Percentiles rank a stretch among this genome's conserved stretches.
These are phyloP conservation scores for Betula pendula DNA, from an alignment of 306 rosid species.

Conservation along the genomic window DNA sequence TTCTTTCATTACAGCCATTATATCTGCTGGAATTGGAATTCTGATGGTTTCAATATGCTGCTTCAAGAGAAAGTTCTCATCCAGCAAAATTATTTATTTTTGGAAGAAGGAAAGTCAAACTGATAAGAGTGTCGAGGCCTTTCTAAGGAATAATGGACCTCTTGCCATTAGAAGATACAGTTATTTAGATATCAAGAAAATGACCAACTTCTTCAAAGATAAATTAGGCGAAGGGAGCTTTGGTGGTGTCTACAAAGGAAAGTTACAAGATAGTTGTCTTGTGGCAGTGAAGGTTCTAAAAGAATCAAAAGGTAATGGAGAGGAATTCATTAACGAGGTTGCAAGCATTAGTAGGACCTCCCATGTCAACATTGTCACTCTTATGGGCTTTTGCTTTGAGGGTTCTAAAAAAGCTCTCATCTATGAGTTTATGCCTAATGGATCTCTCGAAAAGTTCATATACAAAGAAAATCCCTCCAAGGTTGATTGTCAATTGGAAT, in stretches of 20 bases:
- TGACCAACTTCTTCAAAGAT: background rate
- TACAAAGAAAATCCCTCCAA: background rate
- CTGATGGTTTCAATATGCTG: background rate
- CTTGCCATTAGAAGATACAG: background rate
- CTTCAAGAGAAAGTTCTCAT: background rate
- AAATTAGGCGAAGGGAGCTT: background rate
- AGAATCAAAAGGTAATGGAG: background rate
- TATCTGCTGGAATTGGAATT: background rate
- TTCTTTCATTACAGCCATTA: background rate
- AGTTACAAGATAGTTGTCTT: background rate
- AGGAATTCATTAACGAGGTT: background rate
- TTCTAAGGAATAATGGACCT: background rate
- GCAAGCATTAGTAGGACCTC: background rate
- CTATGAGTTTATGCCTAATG: background rate
- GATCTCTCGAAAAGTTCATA: background rate
- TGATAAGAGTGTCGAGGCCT: background rate
- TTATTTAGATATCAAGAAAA: background rate
- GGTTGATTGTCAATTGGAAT: background rate
- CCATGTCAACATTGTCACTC: background rate
- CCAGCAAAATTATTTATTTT: background rate
- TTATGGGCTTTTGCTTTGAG: background rate
- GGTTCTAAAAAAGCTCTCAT: background rate
- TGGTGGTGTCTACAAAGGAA: background rate
- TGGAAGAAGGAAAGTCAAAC: background rate
- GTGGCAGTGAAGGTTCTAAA: background rate